Evolutionary conservation across 1,284 basidiomycete genomes (phyloP).

Genomic region (Leccinum colubrinum): DNA sequence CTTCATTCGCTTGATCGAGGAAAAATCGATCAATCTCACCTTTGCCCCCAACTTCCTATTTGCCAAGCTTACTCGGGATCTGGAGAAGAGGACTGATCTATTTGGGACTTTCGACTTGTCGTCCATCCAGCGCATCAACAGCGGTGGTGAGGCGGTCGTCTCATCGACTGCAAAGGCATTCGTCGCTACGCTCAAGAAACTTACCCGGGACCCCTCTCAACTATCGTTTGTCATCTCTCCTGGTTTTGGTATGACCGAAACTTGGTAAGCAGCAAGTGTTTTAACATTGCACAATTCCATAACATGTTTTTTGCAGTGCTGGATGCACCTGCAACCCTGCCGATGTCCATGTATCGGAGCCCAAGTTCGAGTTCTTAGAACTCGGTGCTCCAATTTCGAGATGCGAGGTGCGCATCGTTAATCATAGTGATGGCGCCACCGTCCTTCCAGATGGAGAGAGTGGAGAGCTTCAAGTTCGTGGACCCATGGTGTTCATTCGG

Average conservation of each 20-base stretch:
- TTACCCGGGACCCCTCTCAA: conserved; percentile 12
- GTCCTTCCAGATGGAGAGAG: conserved; percentile 24
- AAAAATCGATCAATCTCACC: conserved; percentile 22
- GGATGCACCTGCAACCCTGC: conserved; percentile 31
- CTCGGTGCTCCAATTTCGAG: conserved; percentile 22
- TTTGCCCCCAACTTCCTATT: conserved; percentile 48
- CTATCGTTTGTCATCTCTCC: conserved; percentile 31
- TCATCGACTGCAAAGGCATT: conserved; percentile 37
- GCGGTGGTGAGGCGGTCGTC: conserved; percentile 41
- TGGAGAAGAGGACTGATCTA: conserved; percentile 18
- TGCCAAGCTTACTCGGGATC: conserved; percentile 36
- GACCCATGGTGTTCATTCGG: conserved; percentile 35
- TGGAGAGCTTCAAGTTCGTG: conserved; percentile 36
- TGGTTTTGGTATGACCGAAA: conserved; percentile 44
- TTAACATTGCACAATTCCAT: not conserved
- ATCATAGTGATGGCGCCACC: conserved; percentile 21
- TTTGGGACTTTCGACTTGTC: conserved; percentile 34
- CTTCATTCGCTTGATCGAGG: conserved; percentile 26
- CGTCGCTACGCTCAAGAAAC: conserved; percentile 30
- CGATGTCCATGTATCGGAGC: conserved; percentile 10
- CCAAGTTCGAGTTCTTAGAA: conserved; percentile 23
- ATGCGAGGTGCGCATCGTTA: conserved; percentile 29
- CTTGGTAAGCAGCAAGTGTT: conserved; percentile 20
- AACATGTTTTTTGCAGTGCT: conserved; percentile 21
- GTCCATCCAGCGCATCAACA: conserved; percentile 27